A percentile compares a stretch with the other conserved stretches of the same genome.
Conservation (phyloP, 305 asterid species). For the Solanum hybrid region DNA sequence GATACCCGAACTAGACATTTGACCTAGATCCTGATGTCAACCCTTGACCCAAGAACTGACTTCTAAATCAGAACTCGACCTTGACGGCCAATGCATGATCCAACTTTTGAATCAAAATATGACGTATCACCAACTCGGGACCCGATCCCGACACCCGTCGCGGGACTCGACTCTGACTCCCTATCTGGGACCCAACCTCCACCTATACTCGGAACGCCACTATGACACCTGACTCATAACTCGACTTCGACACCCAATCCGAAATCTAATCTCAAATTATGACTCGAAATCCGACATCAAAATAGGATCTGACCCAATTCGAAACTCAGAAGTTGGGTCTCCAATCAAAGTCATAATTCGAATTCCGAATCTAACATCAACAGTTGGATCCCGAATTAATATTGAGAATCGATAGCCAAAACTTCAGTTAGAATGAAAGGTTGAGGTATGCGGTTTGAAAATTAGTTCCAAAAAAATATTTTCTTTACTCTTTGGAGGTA, state of each 20-base stretch:
- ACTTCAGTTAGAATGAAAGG: not conserved
- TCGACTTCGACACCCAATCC: not conserved
- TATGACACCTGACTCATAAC: not conserved
- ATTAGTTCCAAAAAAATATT: not conserved
- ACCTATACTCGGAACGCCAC: not conserved
- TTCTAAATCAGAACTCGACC: not conserved
- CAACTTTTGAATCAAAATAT: not conserved
- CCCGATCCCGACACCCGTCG: not conserved
- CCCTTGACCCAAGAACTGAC: not conserved
- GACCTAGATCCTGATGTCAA: not conserved
- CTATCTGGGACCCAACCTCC: not conserved
- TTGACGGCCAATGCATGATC: not conserved
- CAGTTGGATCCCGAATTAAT: not conserved
- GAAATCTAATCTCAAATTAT: not conserved
- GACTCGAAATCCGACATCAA: not conserved
- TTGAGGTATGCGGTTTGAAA: not conserved
- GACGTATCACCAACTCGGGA: not conserved
- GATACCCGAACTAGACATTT: not conserved
- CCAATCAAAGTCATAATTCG: not conserved
- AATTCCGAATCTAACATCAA: not conserved
- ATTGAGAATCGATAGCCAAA: no score
- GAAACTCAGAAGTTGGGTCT: not conserved
- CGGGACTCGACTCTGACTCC: not conserved
- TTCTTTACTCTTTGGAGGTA: not conserved
- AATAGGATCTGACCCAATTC: not conserved